These are phyloP conservation scores for Hexamita inflata DNA, from an alignment of 208 protist species.

Conservation along the genomic window DNA sequence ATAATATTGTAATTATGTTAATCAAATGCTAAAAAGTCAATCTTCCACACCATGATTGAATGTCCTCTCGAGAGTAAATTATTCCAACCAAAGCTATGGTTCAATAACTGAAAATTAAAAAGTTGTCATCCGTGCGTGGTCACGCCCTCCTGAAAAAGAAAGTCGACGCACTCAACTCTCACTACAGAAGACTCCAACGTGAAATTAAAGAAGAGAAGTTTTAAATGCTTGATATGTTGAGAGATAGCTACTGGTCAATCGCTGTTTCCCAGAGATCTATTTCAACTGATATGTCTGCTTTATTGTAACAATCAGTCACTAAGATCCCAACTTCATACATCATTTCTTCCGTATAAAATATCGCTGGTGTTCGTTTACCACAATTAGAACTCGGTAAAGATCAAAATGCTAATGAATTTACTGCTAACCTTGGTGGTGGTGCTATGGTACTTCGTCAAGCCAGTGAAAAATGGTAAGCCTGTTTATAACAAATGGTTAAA, in stretches of 20 bases:
- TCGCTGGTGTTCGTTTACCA: conserved; percentile 24
- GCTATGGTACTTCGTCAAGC: neutral
- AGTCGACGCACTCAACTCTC: conserved; percentile 1
- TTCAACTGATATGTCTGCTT: neutral
- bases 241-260: conserved; percentile 1
- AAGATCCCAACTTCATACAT: too few species aligned
- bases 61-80: too few species aligned
- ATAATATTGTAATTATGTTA: too few species aligned
- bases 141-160: conserved; percentile 23
- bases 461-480: neutral
- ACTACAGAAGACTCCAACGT: neutral
- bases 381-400: neutral
- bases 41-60: too few species aligned
- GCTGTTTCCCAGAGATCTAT: conserved; percentile 1
- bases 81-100: conserved; percentile 12
- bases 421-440: neutral
- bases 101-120: neutral
- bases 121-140: neutral
- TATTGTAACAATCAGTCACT: too few species aligned
- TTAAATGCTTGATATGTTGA: neutral
- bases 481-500: neutral
- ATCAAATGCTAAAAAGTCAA: too few species aligned
- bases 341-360: neutral
- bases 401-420: too few species aligned
- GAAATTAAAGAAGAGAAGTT: neutral